Base-by-base conservation (phyloP, 1,139 yeast genomes). In the Blastobotrys aristatus region DNA sequence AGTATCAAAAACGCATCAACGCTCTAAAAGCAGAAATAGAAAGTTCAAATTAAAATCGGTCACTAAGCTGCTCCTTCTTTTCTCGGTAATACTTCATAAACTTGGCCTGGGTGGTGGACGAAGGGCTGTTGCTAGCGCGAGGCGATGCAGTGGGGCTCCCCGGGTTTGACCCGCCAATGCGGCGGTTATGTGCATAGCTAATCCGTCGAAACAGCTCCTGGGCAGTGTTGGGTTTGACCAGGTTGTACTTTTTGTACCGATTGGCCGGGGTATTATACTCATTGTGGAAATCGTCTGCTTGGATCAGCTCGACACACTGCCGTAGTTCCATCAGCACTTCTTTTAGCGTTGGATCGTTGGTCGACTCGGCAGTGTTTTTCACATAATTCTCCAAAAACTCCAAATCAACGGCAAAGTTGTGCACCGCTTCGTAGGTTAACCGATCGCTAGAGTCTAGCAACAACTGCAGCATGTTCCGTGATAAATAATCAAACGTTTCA, bases 401-500 rank as follows among this genome's bases (percentile, higher is more conserved):
- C 37, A 84, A 73, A 62, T 84, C 92, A 18, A 72, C 58, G 52
- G 80, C 80, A 60, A 84, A 83, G 59, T 83, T 84, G 30, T 67
- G 61, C 0, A 84, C 70, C 8, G 84, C 77, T 45, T 65, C 74
- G 2, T 70, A 68, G 1, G 79, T 71, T 11, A 72, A 64, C 14
- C 55, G 58, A 27, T 53, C 63, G 27, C 61, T 67, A 32, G 77
- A 68, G 2, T 80, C 80, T 43, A 80, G 71, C 52, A 90, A 72
- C 16, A 82, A 72, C 44, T 74, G 74, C 53, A 85, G 71, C 61
- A 92, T 79, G 53, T 83, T 79, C 39, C 82, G 79, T 0, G 95
- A 82, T 50, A 92, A 76, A 55, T 84, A 83, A 68, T 90, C 97
- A 64, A 87, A 87, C 33, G 92, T 89, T 62, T 95, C 78, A 58